Evolutionary conservation across 768 basidiomycete species (phyloP).

Genomic region (Hortiboletus flavorubellus): DNA sequence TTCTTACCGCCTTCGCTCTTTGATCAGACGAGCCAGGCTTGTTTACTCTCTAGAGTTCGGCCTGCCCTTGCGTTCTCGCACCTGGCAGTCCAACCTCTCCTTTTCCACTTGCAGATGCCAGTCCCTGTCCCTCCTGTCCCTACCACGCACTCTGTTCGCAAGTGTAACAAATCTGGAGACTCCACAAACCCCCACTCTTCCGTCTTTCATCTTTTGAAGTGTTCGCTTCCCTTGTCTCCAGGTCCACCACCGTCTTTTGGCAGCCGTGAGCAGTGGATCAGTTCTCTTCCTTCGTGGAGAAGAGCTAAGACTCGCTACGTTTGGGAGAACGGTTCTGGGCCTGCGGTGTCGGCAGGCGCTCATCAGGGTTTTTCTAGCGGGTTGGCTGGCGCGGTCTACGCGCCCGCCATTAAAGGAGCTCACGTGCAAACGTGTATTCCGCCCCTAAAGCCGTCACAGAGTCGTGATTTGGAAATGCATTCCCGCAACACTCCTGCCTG

Average conservation of each 20-base stretch:
- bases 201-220: slow-evolving; percentile 52
- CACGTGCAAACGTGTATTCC: slow-evolving; percentile 83
- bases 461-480: slow-evolving; percentile 13
- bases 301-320: slow-evolving; percentile 63
- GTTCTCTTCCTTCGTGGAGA: slow-evolving; percentile 68
- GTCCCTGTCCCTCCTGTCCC: slow-evolving; percentile 72
- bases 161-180: slow-evolving; percentile 48
- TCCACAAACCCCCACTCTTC: slow-evolving; percentile 35
- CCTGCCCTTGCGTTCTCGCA: slow-evolving; percentile 44
- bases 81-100: slow-evolving; percentile 40
- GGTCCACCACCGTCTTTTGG: slow-evolving; percentile 64
- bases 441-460: slow-evolving; percentile 46
- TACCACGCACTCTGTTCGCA: slow-evolving; percentile 63
- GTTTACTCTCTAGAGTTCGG: slow-evolving; percentile 41
- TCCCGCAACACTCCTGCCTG: slow-evolving; percentile 27
- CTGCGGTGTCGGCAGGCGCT: slow-evolving; percentile 8
- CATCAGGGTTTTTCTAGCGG: slow-evolving; percentile 65
- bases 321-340: slow-evolving; percentile 53
- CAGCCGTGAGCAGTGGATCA: slow-evolving; percentile 71
- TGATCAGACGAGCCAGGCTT: slow-evolving; percentile 37
- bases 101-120: slow-evolving; percentile 68
- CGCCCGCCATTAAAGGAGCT: slow-evolving; percentile 79
- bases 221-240: slow-evolving; percentile 57
- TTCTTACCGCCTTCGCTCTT: slow-evolving; percentile 37
- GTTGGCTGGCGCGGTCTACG: slow-evolving; percentile 77